Evolutionary conservation across 2,329 filamentous ascomycete genomes (phyloP), one percentile per base, ranked within the genome.

Genomic region (Paracamarosporium sp.): DNA sequence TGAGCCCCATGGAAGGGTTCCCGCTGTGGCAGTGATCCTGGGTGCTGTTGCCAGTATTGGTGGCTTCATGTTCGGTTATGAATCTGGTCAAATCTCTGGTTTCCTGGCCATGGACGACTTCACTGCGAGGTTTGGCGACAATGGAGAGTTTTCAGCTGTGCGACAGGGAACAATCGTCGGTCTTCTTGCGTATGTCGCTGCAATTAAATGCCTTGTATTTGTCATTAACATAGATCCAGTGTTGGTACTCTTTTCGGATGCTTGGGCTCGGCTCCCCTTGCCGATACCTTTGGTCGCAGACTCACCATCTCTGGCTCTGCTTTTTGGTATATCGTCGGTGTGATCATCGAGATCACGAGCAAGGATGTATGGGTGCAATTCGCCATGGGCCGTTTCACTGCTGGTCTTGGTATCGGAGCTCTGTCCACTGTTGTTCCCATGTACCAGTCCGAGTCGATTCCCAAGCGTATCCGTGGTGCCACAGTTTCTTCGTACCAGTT

Each of bases 181-280:
- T 66, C 62, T 76, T 22, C 68, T 74, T 31, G 64, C 64, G 72
- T 75, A 67, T 61, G 73, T 63, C 15, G 9, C 2, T 31, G 8
- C 15, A 5, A 24, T 7, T 12, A 9, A 20, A 7, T 20, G 12
- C 5, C 3, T 3, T 9, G 5, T 33, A 25, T 25, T 41, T 38
- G 45, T 30, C 7, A 38, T 54, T 66, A 41, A 69, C 51, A 48
- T 30, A 15, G 20, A 48, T 4, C 17, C 36, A 71, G 69, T 0
- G 87, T 88, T 33, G 90, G 90, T 47, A 92, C 90, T 13, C 91
- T 93, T 71, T 86, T 92, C 59, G 90, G 90, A 38, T 85, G 89
- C 13, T 80, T 92, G 7, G 73, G 76, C 46, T 79, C 79, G 22
- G 80, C 86, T 17, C 86, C 84, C 40, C 78, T 90, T 36, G 85